Evolutionary conservation across 306 rosid species (phyloP), one percentile per base, ranked within the genome.

Genomic region (Oemleria cerasiformis): DNA sequence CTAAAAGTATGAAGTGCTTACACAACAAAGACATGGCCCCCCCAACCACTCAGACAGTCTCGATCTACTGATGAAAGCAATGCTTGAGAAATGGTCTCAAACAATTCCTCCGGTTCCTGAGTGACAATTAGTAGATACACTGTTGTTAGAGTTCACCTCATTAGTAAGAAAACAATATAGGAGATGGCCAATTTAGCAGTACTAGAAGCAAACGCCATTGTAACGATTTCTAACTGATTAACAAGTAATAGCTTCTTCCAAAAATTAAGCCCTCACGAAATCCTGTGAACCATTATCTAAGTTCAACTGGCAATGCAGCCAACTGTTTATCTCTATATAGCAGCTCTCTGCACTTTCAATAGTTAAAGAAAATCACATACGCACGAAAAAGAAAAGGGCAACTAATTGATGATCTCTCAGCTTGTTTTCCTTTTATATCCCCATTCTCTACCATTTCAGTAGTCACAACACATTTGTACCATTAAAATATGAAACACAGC

Each of bases 11-110:
- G 17, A 20, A 60, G 23, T 75, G 69, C 97, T 95, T 91, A 91
- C 99, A 95, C 96, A 77, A 95, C 84, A 63, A 79, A 95, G 82
- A 95, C 90, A 62, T 95, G 99, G 49, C 99, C 99, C 73, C 97
- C 97, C 99, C 99, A 95, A 72, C 99, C 99, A 84, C 99, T 95
- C 80, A 95, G 78, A 85, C 99, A 91, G 82, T 95, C 99, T n/a
- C 99, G 92, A 77, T 95, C 97, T 23, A 95, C 99, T 0, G 99
- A 95, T 44, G 99, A 89, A 59, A 89, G 75, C 84, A 95, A 83
- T 41, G 99, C 99, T 80, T 95, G 99, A 50, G 99, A 91, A 78
- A 95, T 77, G 74, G 92, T 85, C 86, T 95, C 99, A 65, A 95
- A 95, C 76, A 95, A 83, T 39, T 91, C 99, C 84, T 95, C 99